Conservation (phyloP, 1,139 yeast species). For the Wickerhamomyces sp. region DNA sequence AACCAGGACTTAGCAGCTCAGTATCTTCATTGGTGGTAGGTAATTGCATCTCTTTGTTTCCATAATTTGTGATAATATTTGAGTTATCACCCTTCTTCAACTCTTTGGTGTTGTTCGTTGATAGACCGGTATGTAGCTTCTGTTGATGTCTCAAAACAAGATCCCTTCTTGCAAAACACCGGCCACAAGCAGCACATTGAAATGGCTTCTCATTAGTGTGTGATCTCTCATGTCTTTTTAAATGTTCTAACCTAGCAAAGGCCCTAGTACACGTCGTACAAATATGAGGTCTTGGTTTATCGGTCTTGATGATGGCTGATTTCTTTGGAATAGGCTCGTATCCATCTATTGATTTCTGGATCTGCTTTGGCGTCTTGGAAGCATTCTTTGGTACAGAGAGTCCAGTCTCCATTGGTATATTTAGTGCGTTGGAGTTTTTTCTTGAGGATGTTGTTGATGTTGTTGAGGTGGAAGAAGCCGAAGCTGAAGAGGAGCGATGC, state of each 20-base stretch:
- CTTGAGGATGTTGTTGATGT: constrained; percentile 1
- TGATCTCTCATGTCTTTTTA: constrained; percentile 88
- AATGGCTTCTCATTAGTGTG: constrained; percentile 97
- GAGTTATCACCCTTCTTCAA: constrained; percentile 22
- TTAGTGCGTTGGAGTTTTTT: neutral
- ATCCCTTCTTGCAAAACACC: constrained; percentile 91
- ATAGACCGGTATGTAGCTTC: constrained; percentile 70
- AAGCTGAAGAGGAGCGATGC: neutral
- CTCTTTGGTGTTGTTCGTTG: constrained; percentile 21
- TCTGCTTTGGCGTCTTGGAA: constrained; percentile 16
- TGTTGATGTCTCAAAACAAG: constrained; percentile 90
- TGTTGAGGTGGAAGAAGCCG: neutral
- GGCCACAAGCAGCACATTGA: constrained; percentile 93
- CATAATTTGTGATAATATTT: constrained; percentile 31
- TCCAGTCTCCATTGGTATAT: constrained; percentile 7
- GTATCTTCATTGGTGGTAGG: constrained; percentile 27
- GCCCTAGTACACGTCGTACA: constrained; percentile 93
- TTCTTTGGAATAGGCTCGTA: constrained; percentile 81
- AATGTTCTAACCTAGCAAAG: constrained; percentile 90
- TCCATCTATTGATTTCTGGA: constrained; percentile 23
- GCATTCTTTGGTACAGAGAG: constrained; percentile 6
- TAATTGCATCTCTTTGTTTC: constrained; percentile 32
- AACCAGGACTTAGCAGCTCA: neutral
- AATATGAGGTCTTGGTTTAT: constrained; percentile 87
- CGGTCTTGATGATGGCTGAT: constrained; percentile 76